A percentile compares a stretch with the other conserved stretches of the same genome.
Evolutionary conservation across 2,329 filamentous ascomycete genomes (phyloP).

Genomic region (Aspergillus fijiensis): DNA sequence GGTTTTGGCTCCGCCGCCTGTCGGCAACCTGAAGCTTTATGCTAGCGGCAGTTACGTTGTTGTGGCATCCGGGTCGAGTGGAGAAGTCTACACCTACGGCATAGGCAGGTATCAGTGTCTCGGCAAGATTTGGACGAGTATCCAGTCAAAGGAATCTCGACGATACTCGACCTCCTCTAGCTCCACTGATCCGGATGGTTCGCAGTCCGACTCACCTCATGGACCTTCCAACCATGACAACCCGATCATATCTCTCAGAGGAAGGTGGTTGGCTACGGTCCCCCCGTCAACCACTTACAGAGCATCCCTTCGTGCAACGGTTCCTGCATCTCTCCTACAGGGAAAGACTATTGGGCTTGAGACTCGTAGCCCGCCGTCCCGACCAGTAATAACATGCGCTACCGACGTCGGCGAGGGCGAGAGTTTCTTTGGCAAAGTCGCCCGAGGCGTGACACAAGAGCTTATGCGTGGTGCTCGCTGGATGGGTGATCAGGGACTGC

Average conservation of each 20-base stretch:
- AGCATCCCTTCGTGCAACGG: constrained; percentile 41
- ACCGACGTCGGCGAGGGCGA: constrained; percentile 50
- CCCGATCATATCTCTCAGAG: constrained; percentile 45
- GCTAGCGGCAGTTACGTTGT: constrained; percentile 70
- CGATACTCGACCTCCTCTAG: constrained; percentile 49
- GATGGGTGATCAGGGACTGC: constrained; percentile 51
- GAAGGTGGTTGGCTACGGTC: constrained; percentile 49
- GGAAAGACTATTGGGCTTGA: constrained; percentile 43
- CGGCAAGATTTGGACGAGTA: constrained; percentile 87
- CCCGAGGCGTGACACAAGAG: constrained; percentile 51
- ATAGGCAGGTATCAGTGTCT: constrained; percentile 61
- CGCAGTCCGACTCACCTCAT: constrained; percentile 40
- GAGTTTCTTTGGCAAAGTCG: constrained; percentile 49
- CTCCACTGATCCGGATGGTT: constrained; percentile 46
- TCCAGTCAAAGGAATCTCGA: constrained; percentile 57
- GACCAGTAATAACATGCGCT: constrained; percentile 45
- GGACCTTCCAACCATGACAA: constrained; percentile 29
- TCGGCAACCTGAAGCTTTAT: constrained; percentile 71
- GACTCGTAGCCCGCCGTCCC: constrained; percentile 42
- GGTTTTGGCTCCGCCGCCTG: constrained; percentile 67
- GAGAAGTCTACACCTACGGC: constrained; percentile 80
- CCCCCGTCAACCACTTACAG: constrained; percentile 42
- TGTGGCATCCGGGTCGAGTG: constrained; percentile 76
- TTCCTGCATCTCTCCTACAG: constrained; percentile 37
- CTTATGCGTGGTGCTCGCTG: constrained; percentile 49